Conservation (phyloP, 1,139 yeast genomes). For the Suhomyces wounanorum region DNA sequence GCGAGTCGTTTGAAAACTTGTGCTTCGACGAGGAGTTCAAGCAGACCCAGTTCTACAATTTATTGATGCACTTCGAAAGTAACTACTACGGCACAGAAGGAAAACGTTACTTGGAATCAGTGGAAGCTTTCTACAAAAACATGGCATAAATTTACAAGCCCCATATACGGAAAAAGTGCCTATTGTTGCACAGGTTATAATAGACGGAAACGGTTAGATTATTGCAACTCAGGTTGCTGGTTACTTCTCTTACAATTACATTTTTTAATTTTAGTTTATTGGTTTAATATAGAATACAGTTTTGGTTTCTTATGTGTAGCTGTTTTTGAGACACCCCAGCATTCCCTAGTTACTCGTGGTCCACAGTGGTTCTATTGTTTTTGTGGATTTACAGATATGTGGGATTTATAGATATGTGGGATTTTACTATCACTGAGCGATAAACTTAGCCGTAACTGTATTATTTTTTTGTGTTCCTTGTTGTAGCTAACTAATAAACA, state of each 20-base stretch:
- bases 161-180: background rate
- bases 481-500: no score
- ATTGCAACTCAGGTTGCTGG: background rate
- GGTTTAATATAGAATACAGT: background rate
- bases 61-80: slow-evolving; percentile 28
- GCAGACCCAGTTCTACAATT: slow-evolving; percentile 16
- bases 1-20: slow-evolving; percentile 31
- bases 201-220: background rate
- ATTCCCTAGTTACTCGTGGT: no score
- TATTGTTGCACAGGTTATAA: background rate
- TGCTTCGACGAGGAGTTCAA: slow-evolving; percentile 18
- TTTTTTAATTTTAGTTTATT: background rate
- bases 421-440: no score
- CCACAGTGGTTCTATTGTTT: no score
- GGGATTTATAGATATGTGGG: no score
- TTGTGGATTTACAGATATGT: no score
- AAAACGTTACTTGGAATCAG: slow-evolving; percentile 34
- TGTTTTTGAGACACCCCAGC: no score
- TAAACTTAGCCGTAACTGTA: no score
- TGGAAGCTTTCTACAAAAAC: slow-evolving; percentile 30
- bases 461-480: no score
- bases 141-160: background rate
- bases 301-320: background rate
- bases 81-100: slow-evolving; percentile 38
- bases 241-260: background rate